Percentiles rank a stretch among this genome's conserved stretches.
Evolutionary conservation across 495 filamentous ascomycete genomes (phyloP).

Genomic region (Cercophora samala): DNA sequence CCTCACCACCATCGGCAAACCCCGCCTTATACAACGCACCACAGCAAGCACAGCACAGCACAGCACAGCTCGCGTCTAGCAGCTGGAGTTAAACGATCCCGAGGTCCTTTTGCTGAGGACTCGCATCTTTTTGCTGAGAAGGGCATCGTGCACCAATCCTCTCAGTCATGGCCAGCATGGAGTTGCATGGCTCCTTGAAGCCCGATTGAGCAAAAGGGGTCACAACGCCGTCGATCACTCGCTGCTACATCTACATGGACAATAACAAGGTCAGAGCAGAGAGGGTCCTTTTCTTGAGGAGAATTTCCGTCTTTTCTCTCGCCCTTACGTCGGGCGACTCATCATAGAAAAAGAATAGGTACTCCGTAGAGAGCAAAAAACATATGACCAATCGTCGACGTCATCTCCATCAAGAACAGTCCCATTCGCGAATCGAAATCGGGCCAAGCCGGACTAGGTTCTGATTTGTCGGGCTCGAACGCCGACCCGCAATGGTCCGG

Average conservation of each 20-base stretch:
- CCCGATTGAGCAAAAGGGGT: not conserved
- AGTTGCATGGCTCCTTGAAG: slow-evolving; percentile 3
- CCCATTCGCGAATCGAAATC: slow-evolving; percentile 8
- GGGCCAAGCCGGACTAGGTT: slow-evolving; percentile 3
- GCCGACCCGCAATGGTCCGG: slow-evolving; percentile 1
- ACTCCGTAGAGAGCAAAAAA: no score
- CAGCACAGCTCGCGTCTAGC: not conserved
- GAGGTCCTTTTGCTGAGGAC: no score
- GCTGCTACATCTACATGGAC: not conserved
- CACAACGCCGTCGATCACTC: not conserved
- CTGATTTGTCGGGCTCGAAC: not conserved
- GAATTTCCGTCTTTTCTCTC: not conserved
- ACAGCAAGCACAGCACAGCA: no score
- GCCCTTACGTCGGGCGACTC: not conserved
- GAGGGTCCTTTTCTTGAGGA: not conserved
- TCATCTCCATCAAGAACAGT: slow-evolving; percentile 13
- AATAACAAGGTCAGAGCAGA: not conserved
- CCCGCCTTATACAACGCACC: not conserved
- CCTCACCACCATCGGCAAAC: slow-evolving; percentile 12
- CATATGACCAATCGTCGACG: slow-evolving; percentile 13
- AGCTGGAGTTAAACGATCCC: not conserved
- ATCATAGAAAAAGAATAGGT: no score
- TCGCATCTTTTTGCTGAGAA: not conserved
- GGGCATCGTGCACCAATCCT: not conserved
- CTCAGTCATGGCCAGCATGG: not conserved